Evolutionary conservation across 306 rosid species (phyloP), one percentile per base, ranked within the genome.

Genomic region (Prunus campanulata): DNA sequence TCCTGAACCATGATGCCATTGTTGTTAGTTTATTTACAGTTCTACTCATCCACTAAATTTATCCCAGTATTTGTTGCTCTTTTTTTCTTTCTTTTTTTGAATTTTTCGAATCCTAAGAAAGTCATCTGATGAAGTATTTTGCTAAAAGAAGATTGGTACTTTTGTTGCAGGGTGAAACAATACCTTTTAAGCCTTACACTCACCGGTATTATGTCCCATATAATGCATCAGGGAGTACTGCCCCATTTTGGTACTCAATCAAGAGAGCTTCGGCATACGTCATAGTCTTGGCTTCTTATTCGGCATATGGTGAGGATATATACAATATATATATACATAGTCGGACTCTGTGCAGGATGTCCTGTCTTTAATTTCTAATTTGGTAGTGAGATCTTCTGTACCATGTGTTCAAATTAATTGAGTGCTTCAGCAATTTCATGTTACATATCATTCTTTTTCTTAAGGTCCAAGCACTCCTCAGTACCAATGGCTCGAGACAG

Each of bases 221-320:
- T 32, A 73, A 77, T 59, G 85, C 80, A 66, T 80, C 88, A 4
- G 62, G 70, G 54, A 82, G 80, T 68, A 51, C 85, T 59, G 74
- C 88, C 52, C 89, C 85, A 1, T 85, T 82, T 50, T 78, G 78
- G 82, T 89, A 80, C 87, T 86, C 91, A 35, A 83, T 89, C 91
- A 90, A 84, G 89, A 92, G 93, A 84, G 97, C 93, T 76, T 86
- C 96, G 0, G 85, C 96, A 12, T 79, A 92, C 79, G 84, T 92
- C 86, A 87, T 90, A 60, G 96, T 92, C 67, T 54, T 92, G 81
- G 68, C 89, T 74, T 76, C 93, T 22, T 92, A 92, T 78, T 92
- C 97, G 13, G 93, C 96, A 30, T 83, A 72, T 66, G 96, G 96
- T 92, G 82, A 81, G 68, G 30, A 46, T 27, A 29, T 15, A 11